phyloP scores from a whole-genome alignment of 2,329 filamentous ascomycete species.

The Magnaporthiopsis rhizophila region DNA sequence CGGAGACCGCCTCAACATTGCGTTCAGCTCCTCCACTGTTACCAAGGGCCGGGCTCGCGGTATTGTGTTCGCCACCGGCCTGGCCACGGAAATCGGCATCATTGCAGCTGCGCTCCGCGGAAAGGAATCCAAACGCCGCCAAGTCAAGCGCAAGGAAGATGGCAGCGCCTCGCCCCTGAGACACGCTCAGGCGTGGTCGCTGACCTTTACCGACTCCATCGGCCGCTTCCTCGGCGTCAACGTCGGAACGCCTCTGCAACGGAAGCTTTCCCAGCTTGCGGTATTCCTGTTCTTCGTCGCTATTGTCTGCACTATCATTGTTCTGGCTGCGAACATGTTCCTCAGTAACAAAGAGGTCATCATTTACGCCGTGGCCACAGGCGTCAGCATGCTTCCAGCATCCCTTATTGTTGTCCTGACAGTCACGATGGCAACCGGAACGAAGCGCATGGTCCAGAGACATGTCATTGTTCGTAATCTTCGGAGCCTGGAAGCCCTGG shows the following conservation, averaged over 20 bases:
- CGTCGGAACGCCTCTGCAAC: conserved; percentile 59
- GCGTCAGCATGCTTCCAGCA: conserved; percentile 54
- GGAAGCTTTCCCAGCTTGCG: conserved; percentile 57
- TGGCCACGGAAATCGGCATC: conserved; percentile 54
- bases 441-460: conserved; percentile 33
- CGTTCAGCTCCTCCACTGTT: conserved; percentile 53
- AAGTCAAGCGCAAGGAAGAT: conserved; percentile 36
- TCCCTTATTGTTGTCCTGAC: conserved; percentile 58
- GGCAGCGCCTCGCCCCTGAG: conserved; percentile 40
- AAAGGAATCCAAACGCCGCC: conserved; percentile 36
- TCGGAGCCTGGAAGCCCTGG: conserved; percentile 45
- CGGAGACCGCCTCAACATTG: conserved; percentile 54
- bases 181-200: conserved; percentile 28
- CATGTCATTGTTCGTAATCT: conserved; percentile 52
- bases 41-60: conserved; percentile 54
- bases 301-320: conserved; percentile 57
- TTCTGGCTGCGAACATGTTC: conserved; percentile 51
- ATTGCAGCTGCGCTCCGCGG: conserved; percentile 54
- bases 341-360: conserved; percentile 45
- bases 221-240: conserved; percentile 56
- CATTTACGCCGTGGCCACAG: conserved; percentile 54
- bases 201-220: conserved; percentile 44
- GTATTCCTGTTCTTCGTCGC: conserved; percentile 55
- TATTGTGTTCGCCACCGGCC: conserved; percentile 50
- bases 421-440: conserved; percentile 58